Evolutionary conservation across 2,329 filamentous ascomycete species (phyloP).

Genomic region (Plenodomus biglobosus): DNA sequence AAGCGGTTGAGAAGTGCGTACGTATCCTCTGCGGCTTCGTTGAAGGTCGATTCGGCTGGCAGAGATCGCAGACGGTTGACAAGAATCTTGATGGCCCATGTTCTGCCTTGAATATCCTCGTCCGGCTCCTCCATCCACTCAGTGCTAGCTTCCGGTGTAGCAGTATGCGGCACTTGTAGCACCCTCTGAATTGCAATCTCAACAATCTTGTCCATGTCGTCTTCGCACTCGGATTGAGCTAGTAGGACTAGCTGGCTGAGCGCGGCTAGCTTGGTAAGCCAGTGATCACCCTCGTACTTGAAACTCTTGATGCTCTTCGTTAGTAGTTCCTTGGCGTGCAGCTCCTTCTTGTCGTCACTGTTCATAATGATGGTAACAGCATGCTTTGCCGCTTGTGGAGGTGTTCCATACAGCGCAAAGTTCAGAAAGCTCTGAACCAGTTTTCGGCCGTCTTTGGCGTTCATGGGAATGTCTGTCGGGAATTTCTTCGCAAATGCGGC

Average conservation of each 20-base stretch:
- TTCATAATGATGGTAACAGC: constrained; percentile 88
- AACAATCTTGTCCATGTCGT: constrained; percentile 71
- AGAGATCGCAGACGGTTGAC: constrained; percentile 78
- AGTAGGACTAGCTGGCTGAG: constrained; percentile 76
- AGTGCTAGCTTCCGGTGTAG: constrained; percentile 56
- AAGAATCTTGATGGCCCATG: constrained; percentile 78
- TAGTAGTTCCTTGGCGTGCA: constrained; percentile 82
- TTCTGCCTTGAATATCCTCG: constrained; percentile 80
- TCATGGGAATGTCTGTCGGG: constrained; percentile 73
- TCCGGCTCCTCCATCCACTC: constrained; percentile 63
- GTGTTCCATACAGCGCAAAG: constrained; percentile 80
- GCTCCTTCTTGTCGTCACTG: constrained; percentile 73
- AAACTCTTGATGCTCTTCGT: constrained; percentile 74
- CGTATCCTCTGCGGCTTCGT: constrained; percentile 62
- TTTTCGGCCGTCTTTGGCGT: constrained; percentile 63
- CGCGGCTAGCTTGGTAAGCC: constrained; percentile 71
- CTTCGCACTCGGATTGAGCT: constrained; percentile 69
- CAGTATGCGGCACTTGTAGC: constrained; percentile 66
- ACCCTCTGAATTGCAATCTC: constrained; percentile 76
- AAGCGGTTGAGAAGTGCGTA: constrained; percentile 79
- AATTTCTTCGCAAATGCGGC: constrained; percentile 88
- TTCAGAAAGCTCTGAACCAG: constrained; percentile 79
- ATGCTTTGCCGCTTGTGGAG: constrained; percentile 85
- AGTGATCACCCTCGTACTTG: constrained; percentile 70
- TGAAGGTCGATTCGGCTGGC: constrained; percentile 48